Evolutionary conservation across 768 basidiomycete species (phyloP).

Genomic region (Hygrophorus russula): DNA sequence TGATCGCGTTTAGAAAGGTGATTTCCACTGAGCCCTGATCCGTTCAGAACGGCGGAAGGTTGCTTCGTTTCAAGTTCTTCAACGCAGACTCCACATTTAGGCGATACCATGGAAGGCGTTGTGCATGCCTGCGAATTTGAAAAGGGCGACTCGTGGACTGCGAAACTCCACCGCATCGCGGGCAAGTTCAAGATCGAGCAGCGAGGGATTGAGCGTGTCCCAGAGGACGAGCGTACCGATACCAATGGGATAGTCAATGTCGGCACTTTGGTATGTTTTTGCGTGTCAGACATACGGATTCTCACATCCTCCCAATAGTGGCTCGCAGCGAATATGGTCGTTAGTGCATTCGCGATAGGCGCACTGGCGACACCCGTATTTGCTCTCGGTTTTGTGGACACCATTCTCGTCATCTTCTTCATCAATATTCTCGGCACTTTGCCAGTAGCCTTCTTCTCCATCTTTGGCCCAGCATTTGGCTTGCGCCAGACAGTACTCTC

Average conservation of each 20-base stretch:
- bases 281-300: too few species aligned
- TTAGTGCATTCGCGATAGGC: constrained; percentile 1
- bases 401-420: constrained; percentile 1
- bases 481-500: constrained; percentile 1
- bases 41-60: too few species aligned
- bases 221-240: constrained; percentile 1
- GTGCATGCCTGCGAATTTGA: neutral
- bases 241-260: neutral
- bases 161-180: neutral
- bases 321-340: constrained; percentile 2
- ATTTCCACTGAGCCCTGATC: too few species aligned
- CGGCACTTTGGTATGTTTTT: neutral
- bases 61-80: too few species aligned
- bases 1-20: too few species aligned
- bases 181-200: constrained; percentile 2
- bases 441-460: neutral
- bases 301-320: neutral
- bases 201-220: constrained; percentile 2
- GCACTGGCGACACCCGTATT: constrained; percentile 3
- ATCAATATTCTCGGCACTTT: neutral
- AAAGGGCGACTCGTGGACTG: neutral
- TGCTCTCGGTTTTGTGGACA: constrained; percentile 1
- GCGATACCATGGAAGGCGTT: too few species aligned
- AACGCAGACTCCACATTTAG: too few species aligned
- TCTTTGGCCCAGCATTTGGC: constrained; percentile 2